Conservation (phyloP, 345 rosid genomes). For the Euphorbia tirucalli region DNA sequence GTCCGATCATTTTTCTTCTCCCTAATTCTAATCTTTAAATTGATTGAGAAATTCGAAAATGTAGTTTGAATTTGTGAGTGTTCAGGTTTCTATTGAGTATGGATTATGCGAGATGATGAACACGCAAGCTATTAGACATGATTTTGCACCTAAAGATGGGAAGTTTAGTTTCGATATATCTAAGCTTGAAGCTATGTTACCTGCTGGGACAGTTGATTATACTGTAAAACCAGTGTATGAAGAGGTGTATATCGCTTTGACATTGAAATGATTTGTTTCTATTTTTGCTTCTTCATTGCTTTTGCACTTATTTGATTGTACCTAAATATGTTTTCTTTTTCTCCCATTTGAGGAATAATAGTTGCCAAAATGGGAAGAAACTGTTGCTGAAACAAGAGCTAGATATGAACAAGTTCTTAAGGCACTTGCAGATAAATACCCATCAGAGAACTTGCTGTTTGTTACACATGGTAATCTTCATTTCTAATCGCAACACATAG, state of each 20-base stretch:
- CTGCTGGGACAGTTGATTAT: conserved; percentile 61
- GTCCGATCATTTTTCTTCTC: conserved; percentile 29
- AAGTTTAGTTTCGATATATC: conserved; percentile 49
- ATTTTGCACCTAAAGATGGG: conserved; percentile 61
- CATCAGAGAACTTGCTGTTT: conserved; percentile 70
- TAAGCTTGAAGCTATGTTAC: conserved; percentile 59
- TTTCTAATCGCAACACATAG: not conserved
- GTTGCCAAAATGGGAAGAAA: conserved; percentile 81
- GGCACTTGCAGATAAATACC: conserved; percentile 71
- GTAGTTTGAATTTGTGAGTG: not conserved
- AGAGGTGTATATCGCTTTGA: conserved; percentile 38
- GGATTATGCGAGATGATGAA: conserved; percentile 82
- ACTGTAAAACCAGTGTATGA: conserved; percentile 42
- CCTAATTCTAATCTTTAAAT: not conserved
- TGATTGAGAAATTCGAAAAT: not conserved
- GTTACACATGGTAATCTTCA: conserved; percentile 73
- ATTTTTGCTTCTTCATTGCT: not conserved
- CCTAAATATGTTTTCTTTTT: not conserved
- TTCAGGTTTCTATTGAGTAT: conserved; percentile 66
- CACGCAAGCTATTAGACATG: conserved; percentile 46
- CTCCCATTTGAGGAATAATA: conserved; percentile 27
- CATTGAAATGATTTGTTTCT: not conserved
- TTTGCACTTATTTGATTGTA: not conserved
- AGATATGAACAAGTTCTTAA: conserved; percentile 56
- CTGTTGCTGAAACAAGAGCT: conserved; percentile 36